Conservation (phyloP, 169 alveolate genomes). For the Amoebophrya sp. region DNA sequence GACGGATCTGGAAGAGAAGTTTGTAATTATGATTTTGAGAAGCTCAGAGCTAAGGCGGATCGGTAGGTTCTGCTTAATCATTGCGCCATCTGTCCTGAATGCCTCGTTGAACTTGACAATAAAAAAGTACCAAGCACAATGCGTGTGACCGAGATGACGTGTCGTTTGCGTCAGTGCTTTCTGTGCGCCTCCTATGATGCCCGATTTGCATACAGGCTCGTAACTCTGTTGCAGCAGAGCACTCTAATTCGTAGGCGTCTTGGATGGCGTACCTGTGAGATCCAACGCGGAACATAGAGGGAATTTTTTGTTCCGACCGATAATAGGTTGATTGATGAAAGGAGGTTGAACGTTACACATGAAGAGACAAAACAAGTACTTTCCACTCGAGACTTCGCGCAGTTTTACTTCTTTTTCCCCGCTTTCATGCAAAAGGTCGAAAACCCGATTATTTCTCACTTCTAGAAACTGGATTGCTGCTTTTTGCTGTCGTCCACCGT, state of each 20-base stretch:
- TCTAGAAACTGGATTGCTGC: constrained; percentile 34
- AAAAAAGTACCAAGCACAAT: constrained; percentile 42
- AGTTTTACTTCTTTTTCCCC: constrained; percentile 6
- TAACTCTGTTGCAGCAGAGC: constrained; percentile 17
- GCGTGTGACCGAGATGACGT: constrained; percentile 46
- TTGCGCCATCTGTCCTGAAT: too few species aligned
- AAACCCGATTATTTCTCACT: constrained; percentile 38
- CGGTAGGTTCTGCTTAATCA: too few species aligned
- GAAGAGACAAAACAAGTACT: neutral
- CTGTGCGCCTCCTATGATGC: constrained; percentile 43
- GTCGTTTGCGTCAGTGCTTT: constrained; percentile 46
- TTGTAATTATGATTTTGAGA: too few species aligned
- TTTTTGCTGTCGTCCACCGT: too few species aligned
- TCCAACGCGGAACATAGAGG: neutral
- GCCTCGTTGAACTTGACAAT: too few species aligned
- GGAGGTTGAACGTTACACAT: neutral
- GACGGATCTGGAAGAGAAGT: too few species aligned
- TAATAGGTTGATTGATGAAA: neutral
- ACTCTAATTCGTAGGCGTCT: neutral
- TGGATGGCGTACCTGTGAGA: constrained; percentile 13
- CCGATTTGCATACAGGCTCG: constrained; percentile 36
- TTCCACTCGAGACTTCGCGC: neutral
- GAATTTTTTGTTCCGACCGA: neutral
- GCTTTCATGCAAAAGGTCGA: constrained; percentile 37
- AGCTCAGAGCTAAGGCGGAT: too few species aligned